Evolutionary conservation across 2,329 filamentous ascomycete species (phyloP), one percentile per base, ranked within the genome.

Genomic region (Chrysosphaeria jannelii): DNA sequence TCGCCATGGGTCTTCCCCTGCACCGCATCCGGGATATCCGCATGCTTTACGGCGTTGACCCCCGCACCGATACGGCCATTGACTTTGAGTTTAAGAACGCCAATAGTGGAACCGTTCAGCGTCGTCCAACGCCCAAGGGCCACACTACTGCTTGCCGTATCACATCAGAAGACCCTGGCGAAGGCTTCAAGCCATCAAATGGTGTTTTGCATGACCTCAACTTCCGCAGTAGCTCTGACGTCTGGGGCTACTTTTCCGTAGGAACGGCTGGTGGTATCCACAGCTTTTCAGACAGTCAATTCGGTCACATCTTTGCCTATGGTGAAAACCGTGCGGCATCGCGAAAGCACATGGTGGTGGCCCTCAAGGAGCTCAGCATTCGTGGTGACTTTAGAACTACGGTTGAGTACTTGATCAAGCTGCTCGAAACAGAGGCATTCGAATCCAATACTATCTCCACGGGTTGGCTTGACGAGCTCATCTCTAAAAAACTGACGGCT

Each of bases 221-320:
- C 57, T 97, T 97, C 64, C 65, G 85, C 41, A 88, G 72, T 53
- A 90, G 78, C 44, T 93, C 85, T 31, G 97, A 97, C 36, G 85
- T 93, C 27, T 97, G 85, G 85, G 85, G 85, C 57, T 97, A 97
- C 50, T 97, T 97, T 64, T 97, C 85, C 25, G 85, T 97, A 44
- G 75, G 79, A 51, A 85, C 79, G 7, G 69, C 78, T 26, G 81
- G 79, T 51, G 79, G 79, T 47, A 97, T 97, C 34, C 85, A 97
- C 62, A 91, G 76, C 47, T 97, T 90, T 58, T 93, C 85, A 6
- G 85, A 97, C 52, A 88, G 74, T 39, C 85, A 97, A 42, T 97
- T 97, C 37, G 85, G 85, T 48, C 85, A 97, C 50, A 97, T 97
- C 36, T 97, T 97, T 46, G 88, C 85, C 24, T 97, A 93, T 37